Conservation (phyloP, 2,329 filamentous ascomycete species). For the Fusarium papillatum region DNA sequence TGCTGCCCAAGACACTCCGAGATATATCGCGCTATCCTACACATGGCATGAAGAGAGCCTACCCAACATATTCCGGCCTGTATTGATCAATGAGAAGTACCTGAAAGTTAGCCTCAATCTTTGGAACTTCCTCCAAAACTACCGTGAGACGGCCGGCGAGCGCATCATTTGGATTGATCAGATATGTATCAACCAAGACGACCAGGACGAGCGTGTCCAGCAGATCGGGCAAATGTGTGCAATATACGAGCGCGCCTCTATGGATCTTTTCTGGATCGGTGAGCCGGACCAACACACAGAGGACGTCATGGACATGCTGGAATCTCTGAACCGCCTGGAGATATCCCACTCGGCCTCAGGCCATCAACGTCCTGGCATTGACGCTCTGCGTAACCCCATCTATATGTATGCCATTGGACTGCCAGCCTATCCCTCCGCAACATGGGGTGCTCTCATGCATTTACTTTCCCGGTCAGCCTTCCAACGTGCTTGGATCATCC, state of each 20-base stretch:
- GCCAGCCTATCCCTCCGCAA: background rate
- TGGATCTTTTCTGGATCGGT: background rate
- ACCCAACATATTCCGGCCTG: background rate
- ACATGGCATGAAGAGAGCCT: background rate
- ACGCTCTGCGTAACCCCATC: background rate
- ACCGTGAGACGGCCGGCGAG: background rate
- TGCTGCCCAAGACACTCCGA: background rate
- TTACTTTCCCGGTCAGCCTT: background rate
- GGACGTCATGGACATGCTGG: background rate
- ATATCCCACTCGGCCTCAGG: background rate
- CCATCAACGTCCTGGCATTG: background rate
- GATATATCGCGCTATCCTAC: background rate
- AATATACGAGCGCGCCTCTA: background rate
- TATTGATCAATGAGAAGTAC: background rate
- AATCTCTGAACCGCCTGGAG: background rate
- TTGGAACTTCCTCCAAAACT: background rate
- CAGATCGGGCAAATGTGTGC: slow-evolving; percentile 1
- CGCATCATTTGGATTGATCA: background rate
- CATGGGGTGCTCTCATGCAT: background rate
- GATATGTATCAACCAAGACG: slow-evolving; percentile 1
- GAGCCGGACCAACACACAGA: background rate
- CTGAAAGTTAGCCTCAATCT: background rate
- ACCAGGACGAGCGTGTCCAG: background rate
- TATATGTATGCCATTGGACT: background rate
- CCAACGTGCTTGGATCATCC: background rate